These are phyloP conservation scores for Hericium erinaceus DNA, from an alignment of 768 basidiomycete species.

Conservation along the genomic window DNA sequence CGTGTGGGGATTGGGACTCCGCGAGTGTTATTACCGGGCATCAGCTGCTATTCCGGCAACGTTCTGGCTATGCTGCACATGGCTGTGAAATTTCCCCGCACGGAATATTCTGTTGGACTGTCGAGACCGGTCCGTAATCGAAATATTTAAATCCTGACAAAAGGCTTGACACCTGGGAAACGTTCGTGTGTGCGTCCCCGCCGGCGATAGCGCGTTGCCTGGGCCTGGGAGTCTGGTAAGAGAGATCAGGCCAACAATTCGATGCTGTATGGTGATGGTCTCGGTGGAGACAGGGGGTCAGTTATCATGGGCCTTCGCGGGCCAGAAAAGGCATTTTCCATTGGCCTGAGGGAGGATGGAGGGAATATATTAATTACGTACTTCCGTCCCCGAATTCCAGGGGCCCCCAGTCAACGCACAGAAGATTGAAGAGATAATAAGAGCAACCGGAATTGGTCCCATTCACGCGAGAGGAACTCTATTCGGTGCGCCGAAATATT, in stretches of 20 bases:
- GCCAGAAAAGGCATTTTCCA: constrained; percentile 16
- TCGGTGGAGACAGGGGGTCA: neutral
- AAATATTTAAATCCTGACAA: neutral
- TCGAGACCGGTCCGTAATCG: neutral
- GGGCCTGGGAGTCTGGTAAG: neutral
- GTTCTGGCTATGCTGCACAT: constrained; percentile 5
- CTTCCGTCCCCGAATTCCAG: constrained; percentile 14
- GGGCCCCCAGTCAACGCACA: constrained; percentile 15
- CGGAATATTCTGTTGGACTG: neutral
- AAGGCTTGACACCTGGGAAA: constrained; percentile 2
- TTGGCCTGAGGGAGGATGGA: constrained; percentile 9
- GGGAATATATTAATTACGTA: constrained; percentile 18
- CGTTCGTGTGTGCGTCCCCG: constrained; percentile 4
- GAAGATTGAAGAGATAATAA: constrained; percentile 22
- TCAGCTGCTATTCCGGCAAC: neutral
- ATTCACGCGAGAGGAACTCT: constrained; percentile 61
- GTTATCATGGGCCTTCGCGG: neutral
- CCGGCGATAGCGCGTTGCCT: neutral
- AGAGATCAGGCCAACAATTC: neutral
- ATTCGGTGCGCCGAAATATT: constrained; percentile 25
- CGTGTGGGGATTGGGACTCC: constrained; percentile 9
- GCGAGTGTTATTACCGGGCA: constrained; percentile 10
- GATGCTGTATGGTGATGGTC: neutral
- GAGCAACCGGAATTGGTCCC: constrained; percentile 33
- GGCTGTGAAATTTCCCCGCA: constrained; percentile 1